These are phyloP conservation scores for Solanum bulbocastanum DNA, from an alignment of 257 asterid genomes.

Conservation along the genomic window DNA sequence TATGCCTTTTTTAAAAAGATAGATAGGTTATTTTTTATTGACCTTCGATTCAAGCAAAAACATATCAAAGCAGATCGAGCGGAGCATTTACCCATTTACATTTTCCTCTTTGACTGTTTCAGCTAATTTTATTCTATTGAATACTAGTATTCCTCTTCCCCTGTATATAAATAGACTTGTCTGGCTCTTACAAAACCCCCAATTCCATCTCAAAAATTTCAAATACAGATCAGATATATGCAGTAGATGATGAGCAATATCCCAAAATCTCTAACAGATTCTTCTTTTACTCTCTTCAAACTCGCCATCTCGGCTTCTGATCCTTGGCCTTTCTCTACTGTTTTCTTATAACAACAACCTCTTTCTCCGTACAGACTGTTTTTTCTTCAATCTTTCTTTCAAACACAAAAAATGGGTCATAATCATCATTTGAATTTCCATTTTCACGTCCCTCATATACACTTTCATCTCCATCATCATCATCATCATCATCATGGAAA, in stretches of 20 bases:
- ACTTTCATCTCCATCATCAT: slow-evolving; percentile 12
- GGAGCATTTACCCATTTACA: background rate
- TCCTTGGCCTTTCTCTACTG: slow-evolving; percentile 81
- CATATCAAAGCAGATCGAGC: too few relatives aligned
- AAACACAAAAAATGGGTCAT: slow-evolving; percentile 24
- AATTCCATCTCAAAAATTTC: background rate
- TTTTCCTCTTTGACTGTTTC: background rate
- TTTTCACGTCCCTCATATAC: slow-evolving; percentile 27
- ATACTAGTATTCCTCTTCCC: background rate
- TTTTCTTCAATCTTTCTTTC: background rate
- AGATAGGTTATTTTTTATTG: too few relatives aligned
- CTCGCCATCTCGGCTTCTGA: slow-evolving; percentile 82
- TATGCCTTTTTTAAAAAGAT: too few relatives aligned
- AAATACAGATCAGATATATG: background rate
- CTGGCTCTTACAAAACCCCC: background rate
- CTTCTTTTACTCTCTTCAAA: slow-evolving; percentile 53
- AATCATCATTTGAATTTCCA: slow-evolving; percentile 31
- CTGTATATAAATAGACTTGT: background rate
- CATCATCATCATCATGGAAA: background rate
- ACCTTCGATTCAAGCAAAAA: too few relatives aligned
- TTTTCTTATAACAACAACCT: background rate
- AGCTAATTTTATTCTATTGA: background rate
- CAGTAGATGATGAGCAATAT: slow-evolving; percentile 52
- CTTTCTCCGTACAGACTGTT: too few relatives aligned
- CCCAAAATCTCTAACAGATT: slow-evolving; percentile 70